Base-by-base conservation (phyloP, 2,329 filamentous ascomycete genomes). In the Ophidiomyces ophidiicola region DNA sequence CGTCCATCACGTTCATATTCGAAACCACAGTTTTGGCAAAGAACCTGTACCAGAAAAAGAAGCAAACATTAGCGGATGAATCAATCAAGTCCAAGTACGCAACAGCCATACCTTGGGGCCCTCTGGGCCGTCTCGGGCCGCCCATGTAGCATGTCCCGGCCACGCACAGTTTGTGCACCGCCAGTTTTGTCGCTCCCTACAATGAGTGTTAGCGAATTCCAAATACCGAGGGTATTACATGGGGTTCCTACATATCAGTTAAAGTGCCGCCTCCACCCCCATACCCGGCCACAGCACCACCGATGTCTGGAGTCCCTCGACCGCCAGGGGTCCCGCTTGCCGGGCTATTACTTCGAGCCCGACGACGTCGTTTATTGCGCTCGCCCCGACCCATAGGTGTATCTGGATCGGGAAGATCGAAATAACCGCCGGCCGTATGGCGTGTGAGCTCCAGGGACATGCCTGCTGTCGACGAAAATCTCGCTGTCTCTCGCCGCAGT, bases 11-110 rank as follows among this genome's bases (percentile, higher is more conserved):
- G 79, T 62, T 94, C 88, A 57, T 82, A 94, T 14, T 88, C 64
- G 50, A 87, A 79, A 41, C 86, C 88, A 58, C 88, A 96, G 58
- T 93, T 94, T 61, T 87, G 82, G 66, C 88, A 96, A 3, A 96
- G 74, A 20, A 83, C 81, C 82, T 87, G 49, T 41, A 36, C 48
- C n/a, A n/a, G n/a, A n/a, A n/a, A n/a, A n/a, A n/a, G n/a, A n/a
- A n/a, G n/a, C n/a, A n/a, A n/a, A 15, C 11, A 36, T 12, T 6
- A 21, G 3, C 15, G 4, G 11, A 10, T 36, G 15, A 32, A n/a
- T n/a, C 8, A 26, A 12, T 35, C 17, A 24, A 12, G 17, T 34
- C 18, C 21, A 31, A n/a, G 28, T 20, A 12, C 5, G 23, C 24
- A 47, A 38, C 29, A 39, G 43, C 44, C 20, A 30, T 67, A 90